Evolutionary conservation across 1,284 basidiomycete genomes (phyloP), one percentile per base, ranked within the genome.

Genomic region (Pulveroboletus sp.): DNA sequence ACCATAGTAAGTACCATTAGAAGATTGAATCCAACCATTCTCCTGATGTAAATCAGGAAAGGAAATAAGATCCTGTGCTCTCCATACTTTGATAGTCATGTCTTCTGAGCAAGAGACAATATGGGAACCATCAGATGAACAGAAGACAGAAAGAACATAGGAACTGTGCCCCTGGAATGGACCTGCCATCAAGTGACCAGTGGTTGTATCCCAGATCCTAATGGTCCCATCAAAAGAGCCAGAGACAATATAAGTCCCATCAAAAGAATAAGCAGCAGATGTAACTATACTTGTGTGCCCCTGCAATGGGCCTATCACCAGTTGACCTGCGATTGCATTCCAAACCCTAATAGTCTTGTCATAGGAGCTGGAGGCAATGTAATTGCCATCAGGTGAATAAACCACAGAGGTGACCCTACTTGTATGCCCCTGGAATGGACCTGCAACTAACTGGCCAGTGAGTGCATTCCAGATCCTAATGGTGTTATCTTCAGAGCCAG

Each of bases 1-100:
- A 8, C 21, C 58, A 56, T 56, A 47, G 21, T 17, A 52, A 45
- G 37, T 15, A 52, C 47, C 52, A 53, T 47, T 1, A 48, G 48
- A 26, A 52, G 54, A 50, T 7, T 56, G 26, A 36, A 65, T 45
- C 66, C 66, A 65, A 0, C 63, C 63, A 63, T 55, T 40, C 3
- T 61, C 53, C 8, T 51, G 61, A 24, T 26, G 7, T 12, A 65
- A 35, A 16, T 65, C 48, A 32, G 35, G n/a, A 43, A 52, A 54
- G n/a, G n/a, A 37, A 15, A 0, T 4, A 9, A 53, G 29, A 2
- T 44, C 39, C 16, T 50, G 17, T 3, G 33, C 1, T 4, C 24
- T 5, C 66, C 64, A 65, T 4, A 57, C 40, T 21, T 43, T 68
- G 19, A 68, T 44, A 11, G 43, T 44, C 17, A 4, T n/a, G 3